Evolutionary conservation across 257 asterid species (phyloP).

Genomic region (Avicennia marina): DNA sequence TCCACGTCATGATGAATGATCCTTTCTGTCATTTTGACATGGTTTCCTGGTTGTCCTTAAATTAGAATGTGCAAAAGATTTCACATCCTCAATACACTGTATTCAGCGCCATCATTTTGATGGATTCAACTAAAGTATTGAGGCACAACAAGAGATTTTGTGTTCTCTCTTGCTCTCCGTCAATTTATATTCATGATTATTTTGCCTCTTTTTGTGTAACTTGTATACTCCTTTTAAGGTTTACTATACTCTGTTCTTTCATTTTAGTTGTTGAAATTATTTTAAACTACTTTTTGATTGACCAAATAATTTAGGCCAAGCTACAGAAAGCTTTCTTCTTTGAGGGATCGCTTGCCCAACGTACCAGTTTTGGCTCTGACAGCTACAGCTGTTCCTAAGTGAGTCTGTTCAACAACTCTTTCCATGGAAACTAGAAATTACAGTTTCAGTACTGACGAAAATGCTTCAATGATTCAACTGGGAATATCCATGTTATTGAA

Average conservation of each 20-base stretch:
- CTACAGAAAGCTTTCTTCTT: slow-evolving; percentile 84
- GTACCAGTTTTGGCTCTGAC: slow-evolving; percentile 92
- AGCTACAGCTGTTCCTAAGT: slow-evolving; percentile 98
- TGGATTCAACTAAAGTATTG: background rate
- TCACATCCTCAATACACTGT: background rate
- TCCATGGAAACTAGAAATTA: slow-evolving; percentile 9
- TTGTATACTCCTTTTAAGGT: too few species aligned
- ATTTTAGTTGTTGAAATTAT: slow-evolving; percentile 5
- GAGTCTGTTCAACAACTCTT: slow-evolving; percentile 35
- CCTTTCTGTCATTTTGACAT: background rate
- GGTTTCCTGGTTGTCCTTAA: background rate
- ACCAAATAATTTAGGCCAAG: slow-evolving; percentile 68
- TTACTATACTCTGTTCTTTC: too few species aligned
- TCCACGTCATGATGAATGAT: background rate
- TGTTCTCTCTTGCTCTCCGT: too few species aligned
- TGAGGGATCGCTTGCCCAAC: slow-evolving; percentile 63
- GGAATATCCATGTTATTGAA: slow-evolving; percentile 9
- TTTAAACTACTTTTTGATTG: slow-evolving; percentile 15
- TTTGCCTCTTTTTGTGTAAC: background rate
- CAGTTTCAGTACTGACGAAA: background rate
- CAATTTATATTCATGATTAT: too few species aligned
- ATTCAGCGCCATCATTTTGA: slow-evolving; percentile 1
- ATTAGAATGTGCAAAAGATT: background rate
- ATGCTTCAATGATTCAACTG: slow-evolving; percentile 5
- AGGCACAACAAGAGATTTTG: too few species aligned